phyloP scores from a whole-genome alignment of 2,329 filamentous ascomycete genomes.

The Beauveria sp. region DNA sequence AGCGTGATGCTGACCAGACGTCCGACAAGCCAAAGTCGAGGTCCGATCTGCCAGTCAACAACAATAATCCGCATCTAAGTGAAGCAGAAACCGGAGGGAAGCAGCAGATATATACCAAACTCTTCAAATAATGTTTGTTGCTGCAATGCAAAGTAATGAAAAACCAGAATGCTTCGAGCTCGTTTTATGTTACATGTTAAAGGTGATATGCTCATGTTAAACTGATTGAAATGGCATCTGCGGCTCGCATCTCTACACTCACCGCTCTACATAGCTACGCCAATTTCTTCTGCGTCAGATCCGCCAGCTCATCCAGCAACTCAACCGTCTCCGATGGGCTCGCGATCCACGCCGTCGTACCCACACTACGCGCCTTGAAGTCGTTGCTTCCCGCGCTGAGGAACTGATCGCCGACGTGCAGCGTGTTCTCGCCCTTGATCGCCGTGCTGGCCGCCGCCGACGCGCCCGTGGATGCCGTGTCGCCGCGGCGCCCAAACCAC shows the following conservation, averaged over 20 bases:
- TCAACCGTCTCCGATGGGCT: slow-evolving; percentile 86
- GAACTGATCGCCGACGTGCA: slow-evolving; percentile 97
- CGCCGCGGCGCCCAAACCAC: slow-evolving; percentile 59
- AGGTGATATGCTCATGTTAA: background rate
- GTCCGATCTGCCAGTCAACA: background rate
- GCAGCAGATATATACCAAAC: background rate
- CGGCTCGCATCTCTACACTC: background rate
- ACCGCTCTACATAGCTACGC: slow-evolving; percentile 13
- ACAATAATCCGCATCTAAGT: background rate
- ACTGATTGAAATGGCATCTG: background rate
- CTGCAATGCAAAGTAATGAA: background rate
- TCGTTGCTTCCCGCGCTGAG: slow-evolving; percentile 92
- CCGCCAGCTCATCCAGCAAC: slow-evolving; percentile 73
- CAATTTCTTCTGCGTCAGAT: slow-evolving; percentile 44
- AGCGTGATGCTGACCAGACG: background rate
- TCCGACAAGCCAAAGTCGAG: background rate
- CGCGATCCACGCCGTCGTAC: slow-evolving; percentile 90
- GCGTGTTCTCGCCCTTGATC: slow-evolving; percentile 67
- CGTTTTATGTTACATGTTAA: background rate
- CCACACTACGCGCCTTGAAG: slow-evolving; percentile 87
- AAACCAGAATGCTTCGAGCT: background rate
- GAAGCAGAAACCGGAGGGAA: background rate
- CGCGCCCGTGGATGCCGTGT: background rate
- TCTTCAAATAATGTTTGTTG: too few relatives aligned
- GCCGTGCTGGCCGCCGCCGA: slow-evolving; percentile 19